A percentile compares a stretch with the other conserved stretches of the same genome.
These are phyloP conservation scores for Scheffersomyces lignicola DNA, from an alignment of 1,139 yeast species.

Conservation along the genomic window DNA sequence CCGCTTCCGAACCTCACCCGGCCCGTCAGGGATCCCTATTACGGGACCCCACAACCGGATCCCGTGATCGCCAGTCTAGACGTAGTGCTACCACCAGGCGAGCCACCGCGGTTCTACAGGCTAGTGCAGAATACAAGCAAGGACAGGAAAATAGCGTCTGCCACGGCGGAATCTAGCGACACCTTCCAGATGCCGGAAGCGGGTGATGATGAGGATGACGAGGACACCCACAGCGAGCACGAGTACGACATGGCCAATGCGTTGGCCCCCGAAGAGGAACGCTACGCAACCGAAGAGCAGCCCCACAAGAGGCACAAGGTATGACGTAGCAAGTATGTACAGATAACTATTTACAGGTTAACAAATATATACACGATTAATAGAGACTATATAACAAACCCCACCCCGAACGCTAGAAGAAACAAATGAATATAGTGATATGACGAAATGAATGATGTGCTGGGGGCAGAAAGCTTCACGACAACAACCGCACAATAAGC, in stretches of 20 bases:
- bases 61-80: constrained; percentile 26
- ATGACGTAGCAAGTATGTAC: constrained; percentile 1
- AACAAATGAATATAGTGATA: constrained; percentile 2
- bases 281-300: constrained; percentile 3
- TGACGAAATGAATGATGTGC: background rate
- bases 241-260: constrained; percentile 8
- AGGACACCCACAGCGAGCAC: background rate
- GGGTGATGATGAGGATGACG: constrained; percentile 7
- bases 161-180: too few relatives aligned
- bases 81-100: constrained; percentile 37
- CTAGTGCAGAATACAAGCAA: constrained; percentile 29
- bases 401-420: constrained; percentile 2
- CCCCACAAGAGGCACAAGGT: constrained; percentile 1
- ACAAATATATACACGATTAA: constrained; percentile 5
- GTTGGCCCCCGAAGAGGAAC: constrained; percentile 16
- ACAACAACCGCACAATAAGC: constrained; percentile 70
- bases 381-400: background rate
- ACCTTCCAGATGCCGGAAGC: too few relatives aligned
- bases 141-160: too few relatives aligned
- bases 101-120: constrained; percentile 43
- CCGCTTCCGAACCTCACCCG: constrained; percentile 25
- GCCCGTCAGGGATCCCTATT: constrained; percentile 21
- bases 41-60: constrained; percentile 22
- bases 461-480: constrained; percentile 21
- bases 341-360: constrained; percentile 1